Evolutionary conservation across 495 filamentous ascomycete genomes (phyloP).

Genomic region (Aspergillus taichungensis): DNA sequence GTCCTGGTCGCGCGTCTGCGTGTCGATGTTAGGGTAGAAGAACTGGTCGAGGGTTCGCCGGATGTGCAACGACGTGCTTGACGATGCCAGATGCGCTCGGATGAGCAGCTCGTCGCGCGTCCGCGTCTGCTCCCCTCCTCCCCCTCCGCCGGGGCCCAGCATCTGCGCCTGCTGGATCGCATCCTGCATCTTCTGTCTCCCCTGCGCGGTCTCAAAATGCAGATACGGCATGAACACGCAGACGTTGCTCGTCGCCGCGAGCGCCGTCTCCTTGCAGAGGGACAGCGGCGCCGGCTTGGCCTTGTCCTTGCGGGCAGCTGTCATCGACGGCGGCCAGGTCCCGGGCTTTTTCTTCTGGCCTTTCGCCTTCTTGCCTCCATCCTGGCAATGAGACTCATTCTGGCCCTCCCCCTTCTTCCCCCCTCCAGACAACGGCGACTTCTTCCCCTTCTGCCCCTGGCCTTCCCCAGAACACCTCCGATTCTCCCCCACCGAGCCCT

Average conservation of each 20-base stretch:
- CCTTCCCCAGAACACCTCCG: background rate
- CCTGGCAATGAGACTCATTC: constrained; percentile 24
- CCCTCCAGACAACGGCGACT: constrained; percentile 2
- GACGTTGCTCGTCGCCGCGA: constrained; percentile 35
- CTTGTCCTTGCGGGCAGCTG: constrained; percentile 15
- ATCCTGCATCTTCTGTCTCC: constrained; percentile 49
- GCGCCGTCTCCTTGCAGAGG: constrained; percentile 23
- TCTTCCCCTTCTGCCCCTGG: constrained; percentile 8
- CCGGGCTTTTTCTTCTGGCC: constrained; percentile 32
- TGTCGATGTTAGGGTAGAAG: constrained; percentile 65
- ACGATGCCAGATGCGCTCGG: constrained; percentile 47
- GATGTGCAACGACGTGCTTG: constrained; percentile 51
- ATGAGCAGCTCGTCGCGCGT: constrained; percentile 57
- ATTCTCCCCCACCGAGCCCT: constrained; percentile 6
- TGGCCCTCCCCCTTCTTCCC: constrained; percentile 19
- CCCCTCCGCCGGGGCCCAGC: constrained; percentile 15
- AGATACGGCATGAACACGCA: constrained; percentile 62
- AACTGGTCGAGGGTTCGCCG: constrained; percentile 64
- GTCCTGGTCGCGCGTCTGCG: constrained; percentile 53
- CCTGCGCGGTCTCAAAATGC: constrained; percentile 54
- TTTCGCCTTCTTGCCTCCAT: constrained; percentile 32
- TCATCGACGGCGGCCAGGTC: constrained; percentile 21
- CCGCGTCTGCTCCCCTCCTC: constrained; percentile 11
- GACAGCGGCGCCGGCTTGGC: constrained; percentile 16
- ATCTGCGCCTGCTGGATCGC: constrained; percentile 45